A percentile compares a stretch with the other conserved stretches of the same genome.
Conservation (phyloP, 2,329 filamentous ascomycete species). For the Aschersonia sp. region DNA sequence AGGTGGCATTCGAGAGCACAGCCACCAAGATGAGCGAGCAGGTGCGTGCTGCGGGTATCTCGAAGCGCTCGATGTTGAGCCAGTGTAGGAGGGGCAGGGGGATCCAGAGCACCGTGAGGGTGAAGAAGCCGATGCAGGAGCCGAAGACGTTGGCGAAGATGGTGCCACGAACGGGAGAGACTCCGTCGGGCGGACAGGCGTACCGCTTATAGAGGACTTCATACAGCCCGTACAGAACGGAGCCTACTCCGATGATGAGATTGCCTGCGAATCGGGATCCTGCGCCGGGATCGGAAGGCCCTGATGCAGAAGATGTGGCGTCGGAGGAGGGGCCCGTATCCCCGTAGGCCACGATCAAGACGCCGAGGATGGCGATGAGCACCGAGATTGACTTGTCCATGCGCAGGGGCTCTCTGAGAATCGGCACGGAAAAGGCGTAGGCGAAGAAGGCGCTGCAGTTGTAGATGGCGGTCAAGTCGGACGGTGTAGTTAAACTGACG, state of each 20-base stretch:
- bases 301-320: conserved; percentile 12
- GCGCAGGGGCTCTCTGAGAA: conserved; percentile 73
- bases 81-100: conserved; percentile 75
- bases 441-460: conserved; percentile 99
- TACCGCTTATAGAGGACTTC: conserved; percentile 92
- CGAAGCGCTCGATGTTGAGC: conserved; percentile 68
- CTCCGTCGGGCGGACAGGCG: conserved; percentile 86
- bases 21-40: conserved; percentile 69
- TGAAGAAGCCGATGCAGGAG: conserved; percentile 75
- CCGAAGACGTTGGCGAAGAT: conserved; percentile 92
- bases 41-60: conserved; percentile 62
- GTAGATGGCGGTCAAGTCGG: conserved; percentile 94
- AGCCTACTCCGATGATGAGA: conserved; percentile 79
- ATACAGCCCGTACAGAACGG: conserved; percentile 89
- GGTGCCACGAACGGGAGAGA: conserved; percentile 73
- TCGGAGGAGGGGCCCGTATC: conserved; percentile 44
- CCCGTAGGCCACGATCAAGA: conserved; percentile 91
- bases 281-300: conserved; percentile 16
- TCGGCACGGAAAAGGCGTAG: conserved; percentile 86
- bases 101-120: conserved; percentile 78
- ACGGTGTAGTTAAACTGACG: conserved; percentile 82
- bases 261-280: conserved; percentile 69
- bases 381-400: conserved; percentile 80
- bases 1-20: conserved; percentile 76
- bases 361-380: conserved; percentile 71